Conservation (phyloP, 2,329 filamentous ascomycete genomes). For the Coccinonectria pachysandricola region DNA sequence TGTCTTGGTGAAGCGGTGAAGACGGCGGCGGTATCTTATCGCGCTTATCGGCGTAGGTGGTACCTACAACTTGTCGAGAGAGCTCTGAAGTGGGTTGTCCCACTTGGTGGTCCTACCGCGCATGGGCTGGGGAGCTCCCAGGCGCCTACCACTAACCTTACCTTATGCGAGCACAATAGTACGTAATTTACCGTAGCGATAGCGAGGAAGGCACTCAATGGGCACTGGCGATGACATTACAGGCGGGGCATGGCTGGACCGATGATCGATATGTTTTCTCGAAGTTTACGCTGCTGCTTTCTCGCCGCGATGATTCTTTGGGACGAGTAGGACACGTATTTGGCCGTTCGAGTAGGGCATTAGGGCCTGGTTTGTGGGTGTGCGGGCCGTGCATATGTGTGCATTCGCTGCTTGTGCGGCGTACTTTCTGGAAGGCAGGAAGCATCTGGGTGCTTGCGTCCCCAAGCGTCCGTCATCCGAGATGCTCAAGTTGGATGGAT, state of each 20-base stretch:
- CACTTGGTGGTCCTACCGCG: conserved; percentile 8
- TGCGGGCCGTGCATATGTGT: conserved; percentile 15
- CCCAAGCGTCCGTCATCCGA: conserved; percentile 3
- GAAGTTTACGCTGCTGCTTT: too few relatives aligned
- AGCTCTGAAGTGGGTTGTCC: conserved; percentile 6
- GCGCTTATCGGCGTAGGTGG: conserved; percentile 6
- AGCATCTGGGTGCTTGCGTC: conserved; percentile 13
- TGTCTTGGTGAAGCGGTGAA: background rate
- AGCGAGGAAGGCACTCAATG: too few relatives aligned
- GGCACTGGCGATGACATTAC: too few relatives aligned
- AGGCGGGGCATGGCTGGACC: too few relatives aligned
- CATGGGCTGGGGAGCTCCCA: conserved; percentile 4
- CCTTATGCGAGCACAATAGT: too few relatives aligned
- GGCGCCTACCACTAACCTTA: conserved; percentile 3
- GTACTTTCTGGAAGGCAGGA: too few relatives aligned
- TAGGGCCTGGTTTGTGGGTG: conserved; percentile 20
- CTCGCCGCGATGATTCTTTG: too few relatives aligned
- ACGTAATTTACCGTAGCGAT: too few relatives aligned
- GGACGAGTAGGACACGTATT: too few relatives aligned
- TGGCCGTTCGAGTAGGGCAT: conserved; percentile 19
- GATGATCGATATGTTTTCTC: too few relatives aligned
- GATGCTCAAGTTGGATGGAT: conserved; percentile 5
- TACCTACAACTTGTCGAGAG: too few relatives aligned
- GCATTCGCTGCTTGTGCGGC: conserved; percentile 6
- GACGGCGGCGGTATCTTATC: conserved; percentile 1